Evolutionary conservation across 2,329 filamentous ascomycete species (phyloP), one percentile per base, ranked within the genome.

Genomic region (Corinectria fuckeliana): DNA sequence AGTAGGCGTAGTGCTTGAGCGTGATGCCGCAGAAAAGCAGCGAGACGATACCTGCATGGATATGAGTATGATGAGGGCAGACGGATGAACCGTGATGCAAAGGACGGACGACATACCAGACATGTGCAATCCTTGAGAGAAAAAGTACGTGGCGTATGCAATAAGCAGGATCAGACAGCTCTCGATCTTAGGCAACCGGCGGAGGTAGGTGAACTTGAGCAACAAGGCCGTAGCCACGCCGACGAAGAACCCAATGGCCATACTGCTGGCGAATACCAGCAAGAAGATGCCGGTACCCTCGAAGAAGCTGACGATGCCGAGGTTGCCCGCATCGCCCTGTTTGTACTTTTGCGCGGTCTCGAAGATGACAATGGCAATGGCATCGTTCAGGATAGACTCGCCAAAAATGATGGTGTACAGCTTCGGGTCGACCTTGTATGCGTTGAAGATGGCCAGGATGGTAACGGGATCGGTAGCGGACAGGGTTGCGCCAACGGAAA

Each of bases 381-480:
- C 95, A 80, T 99, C 95, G 75, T 99, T 99, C 56, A 99, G 81
- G 61, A 99, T 98, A 7, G 94, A 96, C 79, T 99, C 95, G 74
- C 95, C 95, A 76, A 99, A 99, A 67, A 99, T 99, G 75, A 99
- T 89, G 26, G 95, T 99, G 79, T 99, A 99, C 16, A 99, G 85
- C 78, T 98, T 98, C 3, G 95, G 95, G 71, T 99, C 95, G 70
- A 99, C 95, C 78, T 98, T 98, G 85, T 98, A 99, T 1, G 95
- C 91, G 76, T 97, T 98, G 85, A 99, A 99, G 69, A 99, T 99
- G 74, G 95, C 95, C 53, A 99, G 82, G 69, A 99, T 98, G 0
- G 95, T 99, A 59, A 99, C 94, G 0, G 95, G 95, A 73, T 99
- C 95, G 1, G 95, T 99, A 60, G 95, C 95, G 2, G 95, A 98